Conservation (phyloP, 192 early-diverging fungal species). For the Haplosporangium gracile region DNA sequence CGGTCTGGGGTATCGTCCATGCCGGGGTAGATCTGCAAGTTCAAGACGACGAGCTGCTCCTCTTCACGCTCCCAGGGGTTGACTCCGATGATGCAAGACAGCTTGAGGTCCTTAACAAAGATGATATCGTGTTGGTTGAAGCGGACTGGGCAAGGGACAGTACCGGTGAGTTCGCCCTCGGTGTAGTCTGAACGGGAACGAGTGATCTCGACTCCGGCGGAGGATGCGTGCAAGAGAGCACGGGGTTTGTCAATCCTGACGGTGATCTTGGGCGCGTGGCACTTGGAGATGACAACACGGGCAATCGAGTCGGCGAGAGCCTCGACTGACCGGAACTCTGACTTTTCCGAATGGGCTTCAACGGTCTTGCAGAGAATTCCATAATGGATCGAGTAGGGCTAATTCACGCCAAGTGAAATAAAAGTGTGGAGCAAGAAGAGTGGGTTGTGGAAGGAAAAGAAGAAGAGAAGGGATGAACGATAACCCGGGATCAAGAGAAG, state of each 20-base stretch:
- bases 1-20: constrained; percentile 46
- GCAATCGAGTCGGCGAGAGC: constrained; percentile 79
- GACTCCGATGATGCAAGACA: constrained; percentile 93
- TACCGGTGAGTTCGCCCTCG: constrained; percentile 46
- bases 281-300: constrained; percentile 71
- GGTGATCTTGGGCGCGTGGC: constrained; percentile 73
- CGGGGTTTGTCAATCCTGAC: constrained; percentile 86
- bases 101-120: constrained; percentile 84
- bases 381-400: constrained; percentile 86
- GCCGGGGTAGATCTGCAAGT: constrained; percentile 76
- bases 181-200: constrained; percentile 69
- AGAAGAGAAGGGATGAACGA: not conserved
- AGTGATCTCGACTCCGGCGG: constrained; percentile 90
- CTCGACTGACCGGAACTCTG: constrained; percentile 78
- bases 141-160: constrained; percentile 37
- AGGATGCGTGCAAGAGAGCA: constrained; percentile 91
- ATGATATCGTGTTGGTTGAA: constrained; percentile 79
- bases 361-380: constrained; percentile 82
- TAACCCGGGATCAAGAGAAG: not conserved
- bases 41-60: constrained; percentile 90
- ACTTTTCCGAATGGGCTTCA: constrained; percentile 80
- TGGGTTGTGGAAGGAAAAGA: too few species aligned
- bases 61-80: constrained; percentile 97
- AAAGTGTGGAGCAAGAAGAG: not conserved
- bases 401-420: not conserved